These are phyloP conservation scores for Yamadazyma olivae DNA, from an alignment of 805 yeast species.

Conservation along the genomic window DNA sequence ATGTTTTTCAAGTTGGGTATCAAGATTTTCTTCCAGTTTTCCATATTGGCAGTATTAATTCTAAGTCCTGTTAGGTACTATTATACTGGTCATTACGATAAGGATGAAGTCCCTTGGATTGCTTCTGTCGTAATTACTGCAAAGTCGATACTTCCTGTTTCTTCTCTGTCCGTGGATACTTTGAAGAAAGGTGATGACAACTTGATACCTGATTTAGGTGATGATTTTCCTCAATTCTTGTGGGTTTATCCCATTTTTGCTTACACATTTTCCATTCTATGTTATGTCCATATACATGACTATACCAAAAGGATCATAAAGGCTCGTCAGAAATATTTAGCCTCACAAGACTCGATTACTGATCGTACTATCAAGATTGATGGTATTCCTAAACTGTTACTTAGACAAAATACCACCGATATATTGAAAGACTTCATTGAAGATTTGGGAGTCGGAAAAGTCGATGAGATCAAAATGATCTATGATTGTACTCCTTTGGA, in stretches of 20 bases:
- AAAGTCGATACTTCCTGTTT: no score
- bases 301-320: slow-evolving; percentile 49
- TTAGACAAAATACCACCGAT: slow-evolving; percentile 33
- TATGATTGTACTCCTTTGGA: slow-evolving; percentile 45
- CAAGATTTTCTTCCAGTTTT: slow-evolving; percentile 59
- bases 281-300: slow-evolving; percentile 42
- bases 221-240: slow-evolving; percentile 41
- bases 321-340: slow-evolving; percentile 55
- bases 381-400: slow-evolving; percentile 49
- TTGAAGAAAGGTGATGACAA: neutral
- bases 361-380: slow-evolving; percentile 57
- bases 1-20: slow-evolving; percentile 63
- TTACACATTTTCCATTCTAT: slow-evolving; percentile 48
- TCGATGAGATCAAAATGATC: slow-evolving; percentile 47
- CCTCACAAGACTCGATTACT: slow-evolving; percentile 56
- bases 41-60: slow-evolving; percentile 50
- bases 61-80: slow-evolving; percentile 38
- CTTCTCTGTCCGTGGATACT: slow-evolving; percentile 6
- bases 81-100: slow-evolving; percentile 43
- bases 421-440: slow-evolving; percentile 49
- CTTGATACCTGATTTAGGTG: slow-evolving; percentile 23
- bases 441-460: slow-evolving; percentile 53
- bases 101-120: slow-evolving; percentile 27
- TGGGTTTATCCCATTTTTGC: slow-evolving; percentile 57
- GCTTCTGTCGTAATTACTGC: slow-evolving; percentile 1